Evolutionary conservation across 208 protist species (phyloP), one percentile per base, ranked within the genome.

Genomic region (Leishmania lainsoni): DNA sequence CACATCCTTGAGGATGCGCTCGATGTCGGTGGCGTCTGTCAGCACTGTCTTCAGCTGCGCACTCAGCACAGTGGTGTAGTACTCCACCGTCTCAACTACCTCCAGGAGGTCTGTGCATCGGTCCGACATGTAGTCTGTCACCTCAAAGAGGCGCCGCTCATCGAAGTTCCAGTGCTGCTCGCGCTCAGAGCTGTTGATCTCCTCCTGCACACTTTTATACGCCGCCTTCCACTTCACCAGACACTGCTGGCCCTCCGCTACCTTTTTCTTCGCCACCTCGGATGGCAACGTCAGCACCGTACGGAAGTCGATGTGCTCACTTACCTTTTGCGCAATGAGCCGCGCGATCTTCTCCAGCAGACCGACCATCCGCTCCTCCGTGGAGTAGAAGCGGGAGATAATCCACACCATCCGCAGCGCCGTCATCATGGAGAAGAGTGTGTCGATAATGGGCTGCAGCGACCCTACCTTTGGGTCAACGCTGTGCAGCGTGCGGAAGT

Each of bases 341-440:
- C 98, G 93, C 3, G 98, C 97, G 81, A 99, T 99, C 81, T 99
- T 97, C 84, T 99, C 97, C 80, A 99, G 92, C 75, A 99, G 87
- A 16, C 98, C 97, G 22, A 99, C 95, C 98, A 99, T 99, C 32
- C 97, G 90, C 81, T 99, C 98, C 87, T 99, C 99, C 10, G 96
- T 99, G 87, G 99, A 99, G 93, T 99, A 99, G 91, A 99, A 99
- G 72, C 99, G 90, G 29, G 98, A 99, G 85, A 99, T 99, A 84
- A 99, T 99, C 99, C 99, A 99, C 63, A 99, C 99, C 98, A 99
- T 99, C 49, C 99, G 95, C 49, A 99, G 93, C 10, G 98, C 98
- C 69, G 97, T 99, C 97, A 99, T 99, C 97, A 99, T 99, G 22
- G 98, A 99, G 29, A 98, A 97, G 12, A 99, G 84, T 3, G 98